These are phyloP conservation scores for Biscogniauxia marginata DNA, from an alignment of 2,329 filamentous ascomycete species.

Conservation along the genomic window DNA sequence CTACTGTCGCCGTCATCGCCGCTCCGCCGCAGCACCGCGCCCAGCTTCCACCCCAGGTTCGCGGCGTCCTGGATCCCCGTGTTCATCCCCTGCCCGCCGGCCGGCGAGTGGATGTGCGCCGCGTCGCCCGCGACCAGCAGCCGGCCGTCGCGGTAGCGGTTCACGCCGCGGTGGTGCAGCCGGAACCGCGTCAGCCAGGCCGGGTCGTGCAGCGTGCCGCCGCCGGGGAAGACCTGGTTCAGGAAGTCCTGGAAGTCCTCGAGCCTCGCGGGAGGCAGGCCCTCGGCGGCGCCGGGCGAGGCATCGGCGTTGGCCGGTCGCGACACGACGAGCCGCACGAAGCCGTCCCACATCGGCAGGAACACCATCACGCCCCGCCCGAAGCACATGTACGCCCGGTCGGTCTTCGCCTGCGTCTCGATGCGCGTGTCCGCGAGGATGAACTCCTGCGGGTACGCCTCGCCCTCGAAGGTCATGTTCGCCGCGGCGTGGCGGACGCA, in stretches of 20 bases:
- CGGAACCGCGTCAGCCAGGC: conserved; percentile 45
- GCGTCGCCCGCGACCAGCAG: conserved; percentile 57
- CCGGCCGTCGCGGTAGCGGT: conserved; percentile 42
- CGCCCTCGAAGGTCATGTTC: conserved; percentile 41
- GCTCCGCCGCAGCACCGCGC: conserved; percentile 37
- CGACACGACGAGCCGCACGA: conserved; percentile 29
- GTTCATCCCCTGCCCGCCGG: conserved; percentile 58
- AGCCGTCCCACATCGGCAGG: conserved; percentile 28
- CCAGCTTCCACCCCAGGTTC: conserved; percentile 51
- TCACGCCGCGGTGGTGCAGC: conserved; percentile 41
- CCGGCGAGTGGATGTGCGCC: conserved; percentile 54
- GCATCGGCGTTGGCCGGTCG: conserved; percentile 18
- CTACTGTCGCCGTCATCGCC: too few species aligned
- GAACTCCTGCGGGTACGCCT: conserved; percentile 44
- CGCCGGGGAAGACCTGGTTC: conserved; percentile 28
- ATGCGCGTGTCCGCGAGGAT: conserved; percentile 43
- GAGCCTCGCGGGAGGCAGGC: conserved; percentile 14
- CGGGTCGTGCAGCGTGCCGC: conserved; percentile 29
- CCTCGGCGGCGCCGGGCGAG: conserved; percentile 5
- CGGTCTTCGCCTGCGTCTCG: conserved; percentile 10
- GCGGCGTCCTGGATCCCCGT: conserved; percentile 49
- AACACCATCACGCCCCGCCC: conserved; percentile 35
- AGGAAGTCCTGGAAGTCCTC: conserved; percentile 32
- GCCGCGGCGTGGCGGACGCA: conserved; percentile 37
- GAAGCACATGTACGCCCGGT: conserved; percentile 31